These are phyloP conservation scores for Coemansia sp. DNA, from an alignment of 192 early-diverging fungal species.

Conservation along the genomic window DNA sequence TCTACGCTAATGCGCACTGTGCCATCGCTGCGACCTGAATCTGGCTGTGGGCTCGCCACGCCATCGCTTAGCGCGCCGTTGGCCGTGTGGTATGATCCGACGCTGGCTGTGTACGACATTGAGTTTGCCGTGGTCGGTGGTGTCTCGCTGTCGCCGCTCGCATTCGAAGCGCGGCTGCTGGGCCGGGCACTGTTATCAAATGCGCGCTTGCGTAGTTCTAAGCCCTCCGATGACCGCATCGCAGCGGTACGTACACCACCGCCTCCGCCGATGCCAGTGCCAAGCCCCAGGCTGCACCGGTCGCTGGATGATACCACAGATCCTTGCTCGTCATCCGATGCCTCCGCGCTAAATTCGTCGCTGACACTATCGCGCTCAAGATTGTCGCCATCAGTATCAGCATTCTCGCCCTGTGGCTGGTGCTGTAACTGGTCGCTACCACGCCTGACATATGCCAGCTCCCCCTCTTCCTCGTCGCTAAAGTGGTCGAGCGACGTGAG, in stretches of 20 bases:
- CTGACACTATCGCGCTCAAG: slow-evolving; percentile 1
- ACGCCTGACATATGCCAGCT: slow-evolving; percentile 42
- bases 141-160: slow-evolving; percentile 19
- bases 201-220: slow-evolving; percentile 27
- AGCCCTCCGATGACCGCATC: slow-evolving; percentile 19
- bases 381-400: neutral
- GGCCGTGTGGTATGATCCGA: slow-evolving; percentile 40
- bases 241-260: slow-evolving; percentile 6
- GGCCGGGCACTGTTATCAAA: slow-evolving; percentile 22
- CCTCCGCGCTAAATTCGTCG: slow-evolving; percentile 9
- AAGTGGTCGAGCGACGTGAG: slow-evolving; percentile 25
- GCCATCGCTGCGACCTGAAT: slow-evolving; percentile 9
- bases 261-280: slow-evolving; percentile 14
- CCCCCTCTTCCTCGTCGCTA: slow-evolving; percentile 37
- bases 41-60: neutral
- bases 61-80: slow-evolving; percentile 27
- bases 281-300: slow-evolving; percentile 42
- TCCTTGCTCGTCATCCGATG: slow-evolving; percentile 22
- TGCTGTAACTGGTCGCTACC: neutral
- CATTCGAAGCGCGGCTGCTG: slow-evolving; percentile 14
- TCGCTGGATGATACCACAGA: slow-evolving; percentile 43
- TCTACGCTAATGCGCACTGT: slow-evolving; percentile 46
- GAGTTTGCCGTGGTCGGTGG: slow-evolving; percentile 15
- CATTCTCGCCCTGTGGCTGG: neutral
- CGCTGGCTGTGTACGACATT: slow-evolving; percentile 26